Conservation (phyloP, 2,329 filamentous ascomycete species). For the Pestalotiopsis sp. region DNA sequence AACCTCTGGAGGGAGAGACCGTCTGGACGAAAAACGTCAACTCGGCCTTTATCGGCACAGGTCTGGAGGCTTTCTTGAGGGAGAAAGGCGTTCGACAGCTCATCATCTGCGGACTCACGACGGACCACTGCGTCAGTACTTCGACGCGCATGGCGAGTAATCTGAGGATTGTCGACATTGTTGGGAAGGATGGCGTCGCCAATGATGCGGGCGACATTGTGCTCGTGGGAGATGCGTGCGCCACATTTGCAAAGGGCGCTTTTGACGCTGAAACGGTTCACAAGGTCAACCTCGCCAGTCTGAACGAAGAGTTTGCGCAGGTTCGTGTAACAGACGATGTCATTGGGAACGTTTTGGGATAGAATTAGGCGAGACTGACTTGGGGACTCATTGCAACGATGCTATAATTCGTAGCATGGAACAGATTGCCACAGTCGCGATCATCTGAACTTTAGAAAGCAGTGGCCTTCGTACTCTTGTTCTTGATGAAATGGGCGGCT, state of each 20-base stretch:
- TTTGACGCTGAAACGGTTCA: conserved; percentile 50
- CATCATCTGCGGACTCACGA: conserved; percentile 45
- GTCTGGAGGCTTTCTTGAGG: conserved; percentile 40
- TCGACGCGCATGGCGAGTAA: conserved; percentile 50
- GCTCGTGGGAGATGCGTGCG: conserved; percentile 48
- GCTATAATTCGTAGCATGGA: too few relatives aligned
- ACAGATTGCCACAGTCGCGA: too few relatives aligned
- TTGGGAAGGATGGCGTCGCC: conserved; percentile 29
- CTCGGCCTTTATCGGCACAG: conserved; percentile 48
- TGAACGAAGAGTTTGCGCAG: conserved; percentile 48
- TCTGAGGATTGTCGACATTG: conserved; percentile 40
- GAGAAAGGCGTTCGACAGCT: conserved; percentile 37
- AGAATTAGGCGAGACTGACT: background rate
- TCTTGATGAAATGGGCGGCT: conserved; percentile 39
- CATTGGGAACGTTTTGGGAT: background rate
- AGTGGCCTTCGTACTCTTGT: conserved; percentile 4
- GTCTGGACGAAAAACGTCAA: conserved; percentile 48
- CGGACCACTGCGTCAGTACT: conserved; percentile 53
- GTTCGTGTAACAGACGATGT: conserved; percentile 40
- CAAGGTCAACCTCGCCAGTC: conserved; percentile 43
- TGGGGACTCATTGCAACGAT: background rate
- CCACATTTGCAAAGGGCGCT: conserved; percentile 43
- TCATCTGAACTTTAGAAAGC: background rate
- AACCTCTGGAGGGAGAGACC: conserved; percentile 35
- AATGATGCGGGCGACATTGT: conserved; percentile 36